phyloP scores from a whole-genome alignment of 495 filamentous ascomycete genomes.

The Lepidopterella palustris region DNA sequence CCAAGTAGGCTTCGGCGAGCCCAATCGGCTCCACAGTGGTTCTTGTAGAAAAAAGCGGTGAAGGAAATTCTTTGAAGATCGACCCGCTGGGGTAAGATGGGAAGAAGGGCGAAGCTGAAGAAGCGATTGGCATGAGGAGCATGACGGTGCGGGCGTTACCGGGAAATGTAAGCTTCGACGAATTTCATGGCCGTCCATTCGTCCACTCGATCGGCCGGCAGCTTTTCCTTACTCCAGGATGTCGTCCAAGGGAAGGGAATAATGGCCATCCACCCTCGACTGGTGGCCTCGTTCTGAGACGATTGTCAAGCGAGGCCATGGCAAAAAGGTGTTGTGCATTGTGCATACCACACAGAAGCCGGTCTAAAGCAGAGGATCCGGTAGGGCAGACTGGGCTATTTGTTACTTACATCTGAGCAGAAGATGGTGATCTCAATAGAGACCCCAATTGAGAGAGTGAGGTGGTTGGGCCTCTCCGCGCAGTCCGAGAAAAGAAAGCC shows the following conservation, averaged over 20 bases:
- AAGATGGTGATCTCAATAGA: neutral
- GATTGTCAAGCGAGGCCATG: neutral
- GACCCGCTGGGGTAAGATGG: neutral
- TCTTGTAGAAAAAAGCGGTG: constrained; percentile 18
- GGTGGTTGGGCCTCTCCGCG: too few relatives aligned
- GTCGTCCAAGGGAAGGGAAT: too few relatives aligned
- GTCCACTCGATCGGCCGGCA: constrained; percentile 3
- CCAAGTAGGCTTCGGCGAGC: neutral
- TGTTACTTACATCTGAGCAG: neutral
- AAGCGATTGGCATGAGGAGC: neutral
- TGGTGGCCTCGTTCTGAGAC: neutral
- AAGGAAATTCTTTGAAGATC: neutral
- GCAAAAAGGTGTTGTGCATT: neutral
- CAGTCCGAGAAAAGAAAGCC: too few relatives aligned
- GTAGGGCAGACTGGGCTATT: neutral
- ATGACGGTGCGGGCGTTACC: constrained; percentile 9
- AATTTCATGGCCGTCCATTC: constrained; percentile 21
- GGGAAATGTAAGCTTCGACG: constrained; percentile 6
- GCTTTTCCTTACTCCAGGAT: neutral
- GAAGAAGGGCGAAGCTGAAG: neutral
- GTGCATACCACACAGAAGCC: neutral
- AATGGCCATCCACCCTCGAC: neutral
- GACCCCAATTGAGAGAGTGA: too few relatives aligned
- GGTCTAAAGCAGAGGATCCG: neutral
- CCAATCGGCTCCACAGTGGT: constrained; percentile 3